phyloP scores from a whole-genome alignment of 495 filamentous ascomycete genomes.

The Penicillium desertorum region DNA sequence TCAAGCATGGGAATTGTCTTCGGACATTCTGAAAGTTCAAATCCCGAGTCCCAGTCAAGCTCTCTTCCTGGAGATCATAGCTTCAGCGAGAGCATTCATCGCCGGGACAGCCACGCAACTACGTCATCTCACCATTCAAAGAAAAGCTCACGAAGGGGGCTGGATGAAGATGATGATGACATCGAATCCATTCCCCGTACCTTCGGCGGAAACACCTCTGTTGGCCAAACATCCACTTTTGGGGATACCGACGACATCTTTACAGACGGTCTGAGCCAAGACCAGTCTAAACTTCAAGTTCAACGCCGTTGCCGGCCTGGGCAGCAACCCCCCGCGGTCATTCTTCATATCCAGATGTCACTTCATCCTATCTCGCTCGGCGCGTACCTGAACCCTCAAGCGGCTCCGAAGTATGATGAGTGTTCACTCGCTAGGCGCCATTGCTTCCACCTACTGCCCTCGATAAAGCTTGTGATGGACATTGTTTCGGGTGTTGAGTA shows the following conservation, averaged over 20 bases:
- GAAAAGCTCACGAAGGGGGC: slow-evolving; percentile 33
- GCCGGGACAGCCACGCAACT: slow-evolving; percentile 29
- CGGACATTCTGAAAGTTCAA: slow-evolving; percentile 34
- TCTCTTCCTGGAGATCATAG: slow-evolving; percentile 30
- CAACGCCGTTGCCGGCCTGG: slow-evolving; percentile 28
- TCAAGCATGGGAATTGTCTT: slow-evolving; percentile 47
- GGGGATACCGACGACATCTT: slow-evolving; percentile 50
- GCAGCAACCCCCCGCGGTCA: slow-evolving; percentile 39
- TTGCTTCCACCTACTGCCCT: slow-evolving; percentile 51
- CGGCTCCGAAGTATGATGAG: slow-evolving; percentile 8
- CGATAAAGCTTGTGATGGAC: slow-evolving; percentile 43
- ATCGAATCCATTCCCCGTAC: slow-evolving; percentile 45
- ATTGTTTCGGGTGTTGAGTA: slow-evolving; percentile 57
- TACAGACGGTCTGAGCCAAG: slow-evolving; percentile 48
- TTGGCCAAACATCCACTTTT: slow-evolving; percentile 36
- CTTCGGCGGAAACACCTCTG: slow-evolving; percentile 28
- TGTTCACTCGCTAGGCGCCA: slow-evolving; percentile 35
- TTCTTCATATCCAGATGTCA: slow-evolving; percentile 58
- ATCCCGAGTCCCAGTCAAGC: slow-evolving; percentile 12
- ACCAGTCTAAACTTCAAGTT: slow-evolving; percentile 40
- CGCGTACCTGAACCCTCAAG: slow-evolving; percentile 44
- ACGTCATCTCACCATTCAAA: slow-evolving; percentile 32
- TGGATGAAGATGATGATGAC: slow-evolving; percentile 38
- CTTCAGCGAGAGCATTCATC: slow-evolving; percentile 21
- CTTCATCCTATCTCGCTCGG: slow-evolving; percentile 51